A percentile compares a stretch with the other conserved stretches of the same genome.
These are phyloP conservation scores for Rhizopus delemar DNA, from an alignment of 371 early-diverging fungal genomes.

Conservation along the genomic window DNA sequence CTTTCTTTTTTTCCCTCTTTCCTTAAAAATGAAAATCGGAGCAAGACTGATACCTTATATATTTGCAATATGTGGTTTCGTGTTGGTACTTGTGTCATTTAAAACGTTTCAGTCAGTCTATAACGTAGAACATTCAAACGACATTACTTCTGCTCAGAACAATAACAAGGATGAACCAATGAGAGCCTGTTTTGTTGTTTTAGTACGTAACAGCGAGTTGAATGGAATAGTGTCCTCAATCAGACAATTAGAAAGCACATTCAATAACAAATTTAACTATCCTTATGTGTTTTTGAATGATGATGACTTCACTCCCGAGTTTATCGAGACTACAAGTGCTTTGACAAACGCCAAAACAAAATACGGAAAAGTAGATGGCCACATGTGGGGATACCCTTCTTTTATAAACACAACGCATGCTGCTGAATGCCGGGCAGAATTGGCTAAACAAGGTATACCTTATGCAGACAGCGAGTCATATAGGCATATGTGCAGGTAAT, in stretches of 20 bases:
- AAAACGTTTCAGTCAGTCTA: conserved; percentile 15
- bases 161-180: conserved; percentile 25
- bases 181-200: conserved; percentile 59
- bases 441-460: conserved; percentile 64
- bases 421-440: conserved; percentile 52
- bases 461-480: conserved; percentile 88
- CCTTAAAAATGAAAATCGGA: conserved; percentile 12
- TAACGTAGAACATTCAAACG: not conserved
- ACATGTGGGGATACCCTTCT: conserved; percentile 82
- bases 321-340: conserved; percentile 57
- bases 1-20: conserved; percentile 1
- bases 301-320: conserved; percentile 75
- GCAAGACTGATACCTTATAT: conserved; percentile 12
- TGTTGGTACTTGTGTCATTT: conserved; percentile 14
- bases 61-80: conserved; percentile 9
- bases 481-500: conserved; percentile 88
- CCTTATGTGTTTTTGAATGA: conserved; percentile 93
- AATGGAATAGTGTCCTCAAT: conserved; percentile 71
- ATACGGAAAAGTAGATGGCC: conserved; percentile 53
- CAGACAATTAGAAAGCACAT: conserved; percentile 78
- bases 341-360: conserved; percentile 58
- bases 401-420: conserved; percentile 79
- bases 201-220: conserved; percentile 80
- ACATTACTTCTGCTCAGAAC: not conserved
- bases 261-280: conserved; percentile 83